A percentile compares a stretch with the other conserved stretches of the same genome.
phyloP scores from a whole-genome alignment of 129 eudicot genomes.

The Escallonia herrerae region DNA sequence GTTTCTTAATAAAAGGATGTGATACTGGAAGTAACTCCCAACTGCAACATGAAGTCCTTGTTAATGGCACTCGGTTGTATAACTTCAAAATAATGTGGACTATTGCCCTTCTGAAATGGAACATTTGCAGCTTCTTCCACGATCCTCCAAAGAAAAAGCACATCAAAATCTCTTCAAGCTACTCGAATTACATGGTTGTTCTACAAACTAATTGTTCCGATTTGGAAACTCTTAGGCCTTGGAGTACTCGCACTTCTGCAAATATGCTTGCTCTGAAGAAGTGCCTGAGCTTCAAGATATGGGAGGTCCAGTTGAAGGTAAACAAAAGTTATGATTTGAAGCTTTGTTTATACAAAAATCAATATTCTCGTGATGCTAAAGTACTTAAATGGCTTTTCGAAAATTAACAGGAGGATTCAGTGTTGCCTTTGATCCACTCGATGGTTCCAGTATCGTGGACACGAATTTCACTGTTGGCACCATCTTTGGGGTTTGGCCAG shows the following conservation, averaged over 20 bases:
- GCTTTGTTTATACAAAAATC: not conserved
- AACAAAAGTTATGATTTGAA: not conserved
- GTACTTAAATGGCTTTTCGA: not conserved
- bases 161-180: no score
- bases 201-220: not conserved
- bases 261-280: constrained; percentile 98
- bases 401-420: constrained; percentile 79
- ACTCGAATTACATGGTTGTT: no score
- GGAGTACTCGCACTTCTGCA: constrained; percentile 90
- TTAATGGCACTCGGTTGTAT: no score
- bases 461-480: constrained; percentile 98
- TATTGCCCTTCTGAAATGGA: no score
- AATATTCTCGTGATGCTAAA: not conserved
- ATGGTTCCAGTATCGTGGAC: constrained; percentile 97
- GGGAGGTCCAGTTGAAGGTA: constrained; percentile 97
- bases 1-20: no score
- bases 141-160: no score
- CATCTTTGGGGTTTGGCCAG: constrained; percentile 98
- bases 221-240: constrained; percentile 51
- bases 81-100: not conserved
- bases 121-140: no score
- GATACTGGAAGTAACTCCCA: no score
- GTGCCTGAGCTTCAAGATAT: constrained; percentile 98
- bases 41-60: not conserved
- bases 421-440: constrained; percentile 98